Evolutionary conservation across 371 early-diverging fungal species (phyloP), one percentile per base, ranked within the genome.

Genomic region (Fennellomyces sp.): DNA sequence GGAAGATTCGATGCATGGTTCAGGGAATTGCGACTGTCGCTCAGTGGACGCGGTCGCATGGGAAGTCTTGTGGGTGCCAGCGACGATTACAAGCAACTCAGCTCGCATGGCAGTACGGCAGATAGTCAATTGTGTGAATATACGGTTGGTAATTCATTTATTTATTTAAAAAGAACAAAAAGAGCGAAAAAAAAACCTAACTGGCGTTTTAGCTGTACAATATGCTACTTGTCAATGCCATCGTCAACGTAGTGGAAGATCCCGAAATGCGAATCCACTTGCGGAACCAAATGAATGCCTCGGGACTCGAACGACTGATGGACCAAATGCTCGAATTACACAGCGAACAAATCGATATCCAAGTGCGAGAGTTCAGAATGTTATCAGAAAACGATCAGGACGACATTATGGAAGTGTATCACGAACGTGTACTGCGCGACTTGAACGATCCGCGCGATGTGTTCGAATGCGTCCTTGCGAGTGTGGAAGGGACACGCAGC

Each of bases 1-100:
- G 86, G 85, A 17, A 76, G 91, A 30, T 93, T 93, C 56, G 92
- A 91, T 69, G 86, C 88, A n/a, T 93, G 94, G 94, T 72, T 94
- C 67, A 65, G 75, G n/a, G 84, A 88, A 29, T 68, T 92, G 26
- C 88, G 88, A 52, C 74, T 76, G 12, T 84, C 91, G 0, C 73
- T 94, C 15, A 86, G 89, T 55, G 92, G 92, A 3, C 80, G 93
- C 11, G 93, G 93, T 10, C 82, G 88, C n/a, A 89, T 91, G 82
- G 93, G 93, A n/a, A 89, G 89, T 48, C 74, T 89, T 63, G 94
- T 94, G 0, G 91, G 90, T 2, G 93, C 88, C 31, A 89, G 89
- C 36, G 90, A 88, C 27, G 93, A 90, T 48, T 76, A 88, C 57
- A 87, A 86, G 42, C 80, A 88, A 53, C 55, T 87, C 52, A 86